Conservation (phyloP, 768 basidiomycete species). For the Mycena galopus region DNA sequence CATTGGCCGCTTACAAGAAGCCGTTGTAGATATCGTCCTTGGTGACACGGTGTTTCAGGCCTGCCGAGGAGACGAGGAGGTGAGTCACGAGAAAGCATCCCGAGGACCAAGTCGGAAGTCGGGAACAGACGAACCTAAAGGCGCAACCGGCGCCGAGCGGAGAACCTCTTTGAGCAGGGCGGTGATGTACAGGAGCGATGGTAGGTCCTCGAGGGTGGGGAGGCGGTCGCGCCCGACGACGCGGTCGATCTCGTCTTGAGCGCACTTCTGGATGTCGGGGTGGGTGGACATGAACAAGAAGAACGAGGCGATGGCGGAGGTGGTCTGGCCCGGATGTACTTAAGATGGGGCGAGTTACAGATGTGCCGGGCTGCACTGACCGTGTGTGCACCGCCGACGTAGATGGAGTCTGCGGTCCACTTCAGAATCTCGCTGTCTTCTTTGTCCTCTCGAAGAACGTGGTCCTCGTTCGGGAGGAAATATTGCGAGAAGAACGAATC, state of each 20-base stretch:
- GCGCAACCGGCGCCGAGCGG: slow-evolving; percentile 37
- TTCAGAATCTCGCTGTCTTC: slow-evolving; percentile 20
- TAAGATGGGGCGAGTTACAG: neutral
- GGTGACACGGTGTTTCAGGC: slow-evolving; percentile 41
- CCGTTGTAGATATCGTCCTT: slow-evolving; percentile 51
- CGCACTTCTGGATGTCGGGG: slow-evolving; percentile 44
- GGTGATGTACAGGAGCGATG: slow-evolving; percentile 45
- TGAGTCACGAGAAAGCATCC: neutral
- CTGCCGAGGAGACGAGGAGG: slow-evolving; percentile 23
- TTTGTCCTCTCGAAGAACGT: neutral
- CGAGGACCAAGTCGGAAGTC: neutral
- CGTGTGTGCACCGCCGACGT: slow-evolving; percentile 34
- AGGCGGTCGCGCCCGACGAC: slow-evolving; percentile 46
- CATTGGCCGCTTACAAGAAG: slow-evolving; percentile 32
- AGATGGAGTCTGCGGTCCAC: slow-evolving; percentile 34
- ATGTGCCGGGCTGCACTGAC: slow-evolving; percentile 9
- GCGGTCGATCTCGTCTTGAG: slow-evolving; percentile 51
- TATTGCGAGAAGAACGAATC: slow-evolving; percentile 52
- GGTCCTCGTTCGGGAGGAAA: slow-evolving; percentile 42
- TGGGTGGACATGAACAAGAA: slow-evolving; percentile 43
- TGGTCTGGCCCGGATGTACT: no score
- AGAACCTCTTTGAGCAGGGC: slow-evolving; percentile 47
- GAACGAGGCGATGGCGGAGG: slow-evolving; percentile 40
- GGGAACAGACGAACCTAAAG: slow-evolving; percentile 33
- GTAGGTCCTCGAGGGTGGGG: slow-evolving; percentile 45